Percentiles rank a stretch among this genome's conserved stretches.
phyloP scores from a whole-genome alignment of 352 stramenopile genomes.

The Phytophthora melonis region DNA sequence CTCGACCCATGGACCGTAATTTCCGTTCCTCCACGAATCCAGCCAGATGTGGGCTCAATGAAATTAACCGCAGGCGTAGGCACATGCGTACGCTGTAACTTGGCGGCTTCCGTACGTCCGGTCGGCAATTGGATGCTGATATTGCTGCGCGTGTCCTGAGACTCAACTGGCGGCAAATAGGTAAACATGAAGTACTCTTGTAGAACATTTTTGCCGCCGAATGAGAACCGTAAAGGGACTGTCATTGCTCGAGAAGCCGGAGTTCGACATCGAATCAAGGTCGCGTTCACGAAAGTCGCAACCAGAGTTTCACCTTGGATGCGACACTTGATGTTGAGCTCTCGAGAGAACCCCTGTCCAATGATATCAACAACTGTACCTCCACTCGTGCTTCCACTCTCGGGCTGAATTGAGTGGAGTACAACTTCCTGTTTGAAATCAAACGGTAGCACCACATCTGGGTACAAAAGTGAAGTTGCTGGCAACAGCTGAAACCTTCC shows the following conservation, averaged over 20 bases:
- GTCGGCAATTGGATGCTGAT: background rate
- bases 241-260: conserved; percentile 36
- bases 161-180: conserved; percentile 18
- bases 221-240: conserved; percentile 39
- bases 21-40: conserved; percentile 42
- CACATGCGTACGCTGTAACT: background rate
- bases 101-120: background rate
- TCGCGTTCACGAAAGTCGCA: conserved; percentile 47
- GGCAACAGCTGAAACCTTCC: conserved; percentile 43
- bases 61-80: conserved; percentile 25
- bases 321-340: conserved; percentile 36
- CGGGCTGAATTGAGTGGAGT: conserved; percentile 39
- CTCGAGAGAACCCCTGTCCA: conserved; percentile 48
- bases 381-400: conserved; percentile 24
- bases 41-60: conserved; percentile 44
- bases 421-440: conserved; percentile 36
- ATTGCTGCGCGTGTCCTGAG: background rate
- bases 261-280: conserved; percentile 47
- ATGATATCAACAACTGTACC: conserved; percentile 38
- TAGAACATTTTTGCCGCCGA: conserved; percentile 34
- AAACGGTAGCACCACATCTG: conserved; percentile 27
- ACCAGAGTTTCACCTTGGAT: conserved; percentile 22
- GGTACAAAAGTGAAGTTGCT: conserved; percentile 25
- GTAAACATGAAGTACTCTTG: conserved; percentile 34
- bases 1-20: conserved; percentile 41